Base-by-base conservation (phyloP, 2,329 filamentous ascomycete genomes). In the Pseudocercospora ulei region DNA sequence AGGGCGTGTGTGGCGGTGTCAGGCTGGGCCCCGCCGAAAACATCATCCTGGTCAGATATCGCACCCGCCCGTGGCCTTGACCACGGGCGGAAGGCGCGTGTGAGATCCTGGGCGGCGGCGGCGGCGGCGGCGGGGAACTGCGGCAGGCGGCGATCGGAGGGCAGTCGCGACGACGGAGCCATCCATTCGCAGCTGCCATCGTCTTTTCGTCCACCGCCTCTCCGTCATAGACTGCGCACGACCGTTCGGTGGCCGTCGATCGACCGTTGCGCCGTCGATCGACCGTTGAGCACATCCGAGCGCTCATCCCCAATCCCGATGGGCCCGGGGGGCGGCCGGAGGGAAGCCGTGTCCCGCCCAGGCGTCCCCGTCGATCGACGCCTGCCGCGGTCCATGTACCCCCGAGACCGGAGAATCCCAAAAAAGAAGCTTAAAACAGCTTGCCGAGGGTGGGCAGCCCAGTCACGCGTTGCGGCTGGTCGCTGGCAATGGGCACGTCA, bases 351-450 rank as follows among this genome's bases (percentile, higher is more conserved):
- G 23, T 25, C 28, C 28, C 16, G 19, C 16, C 14, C 8, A 24
- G 31, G 20, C 27, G 16, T 35, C 27, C 17, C 9, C 26, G 24
- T 35, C 24, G 24, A 20, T 24, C 13, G 35, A 24, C 11, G 19
- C 12, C 24, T 39, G 28, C 28, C 28, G 28, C 28, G 17, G 28
- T 30, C 28, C 19, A n/a, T n/a, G n/a, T n/a, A 8, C 19, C 16
- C 28, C 28, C 17, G 12, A 16, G 8, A 16, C 16, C 14, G n/a
- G 28, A 16, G 28, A n/a, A 30, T 30, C 12, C 30, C 31, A 38
- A 43, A 43, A 39, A 43, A 43, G 35, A 43, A 43, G 40, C 40
- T 43, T 43, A 39, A 38, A 26, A n/a, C n/a, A n/a, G n/a, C n/a
- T n/a, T n/a, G n/a, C n/a, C n/a, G n/a, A n/a, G n/a, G n/a, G n/a